Base-by-base conservation (phyloP, 2,329 filamentous ascomycete genomes). In the Aspergillus persii region DNA sequence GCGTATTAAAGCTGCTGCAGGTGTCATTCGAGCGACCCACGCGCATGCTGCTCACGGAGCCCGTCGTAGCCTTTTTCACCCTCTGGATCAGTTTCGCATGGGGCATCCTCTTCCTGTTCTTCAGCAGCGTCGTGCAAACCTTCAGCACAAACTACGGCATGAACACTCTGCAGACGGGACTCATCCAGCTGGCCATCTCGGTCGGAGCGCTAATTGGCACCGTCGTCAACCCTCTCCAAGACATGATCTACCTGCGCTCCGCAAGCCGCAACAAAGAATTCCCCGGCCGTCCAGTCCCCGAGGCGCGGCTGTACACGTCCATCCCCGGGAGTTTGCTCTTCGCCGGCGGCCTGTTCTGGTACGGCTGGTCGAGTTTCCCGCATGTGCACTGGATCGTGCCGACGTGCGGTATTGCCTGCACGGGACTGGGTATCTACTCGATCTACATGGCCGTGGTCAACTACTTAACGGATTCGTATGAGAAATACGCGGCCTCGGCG, bases 391-490 rank as follows among this genome's bases (percentile, higher is more conserved):
- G 74, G 74, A 75, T 76, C 11, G 74, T 75, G 1, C 73, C 74
- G 0, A 66, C 68, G 0, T 60, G 66, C 0, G 70, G 69, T 0
- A 65, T 77, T 4, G 74, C 69, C 2, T 69, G 74, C 12, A 72
- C 77, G 1, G 78, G 79, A 0, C 63, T 78, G 23, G 76, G 71
- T 4, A 79, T 81, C 0, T 76, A 76, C 30, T 72, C 71, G 12
- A 81, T 80, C 9, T 76, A 78, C 58, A 74, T 83, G 63, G 79
- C 78, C 11, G 80, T 78, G 2, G 74, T 81, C 4, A 83, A 83
- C 66, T 81, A 81, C 53, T 67, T 80, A 27, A 77, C 75, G 1
- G 79, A 82, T 59, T 76, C 79, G 0, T 82, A 82, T 58, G 78
- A 79, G 33, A 74, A 78, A 41, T 80, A 80, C 55, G 79, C 80